phyloP scores from a whole-genome alignment of 371 early-diverging fungal genomes.

The Haplosporangium sp. region DNA sequence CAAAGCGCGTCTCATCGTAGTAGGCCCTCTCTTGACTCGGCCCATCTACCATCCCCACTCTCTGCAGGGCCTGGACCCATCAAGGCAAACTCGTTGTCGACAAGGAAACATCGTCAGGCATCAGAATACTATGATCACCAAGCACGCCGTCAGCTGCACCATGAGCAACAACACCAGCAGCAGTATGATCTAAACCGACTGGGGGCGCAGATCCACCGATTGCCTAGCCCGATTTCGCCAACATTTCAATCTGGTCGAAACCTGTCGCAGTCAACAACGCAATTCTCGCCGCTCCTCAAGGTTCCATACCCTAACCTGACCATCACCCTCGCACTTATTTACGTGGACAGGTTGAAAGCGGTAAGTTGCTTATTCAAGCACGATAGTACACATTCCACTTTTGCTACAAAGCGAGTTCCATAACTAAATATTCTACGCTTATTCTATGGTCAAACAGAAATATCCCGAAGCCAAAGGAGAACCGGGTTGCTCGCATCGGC shows the following conservation, averaged over 20 bases:
- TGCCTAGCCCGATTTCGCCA: constrained; percentile 40
- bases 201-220: constrained; percentile 4
- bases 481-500: constrained; percentile 64
- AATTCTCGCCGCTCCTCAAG: constrained; percentile 24
- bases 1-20: not conserved
- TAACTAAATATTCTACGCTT: not conserved
- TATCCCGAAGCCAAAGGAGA: constrained; percentile 64
- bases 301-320: constrained; percentile 62
- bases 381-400: not conserved
- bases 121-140: constrained; percentile 35
- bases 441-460: constrained; percentile 47
- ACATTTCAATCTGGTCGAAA: not conserved
- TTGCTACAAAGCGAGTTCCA: not conserved
- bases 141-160: constrained; percentile 32
- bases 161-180: constrained; percentile 11
- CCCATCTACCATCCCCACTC: constrained; percentile 19
- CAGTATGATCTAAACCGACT: constrained; percentile 3
- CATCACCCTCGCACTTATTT: constrained; percentile 63
- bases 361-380: constrained; percentile 46
- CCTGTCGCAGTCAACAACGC: not conserved
- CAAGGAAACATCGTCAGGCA: constrained; percentile 23
- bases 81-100: constrained; percentile 19
- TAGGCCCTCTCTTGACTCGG: not conserved
- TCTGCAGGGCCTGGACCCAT: constrained; percentile 48
- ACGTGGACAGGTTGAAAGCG: constrained; percentile 67